Percentiles rank a stretch among this genome's conserved stretches.
These are phyloP conservation scores for Cordyceps javanica DNA, from an alignment of 2,329 filamentous ascomycete species.

Conservation along the genomic window DNA sequence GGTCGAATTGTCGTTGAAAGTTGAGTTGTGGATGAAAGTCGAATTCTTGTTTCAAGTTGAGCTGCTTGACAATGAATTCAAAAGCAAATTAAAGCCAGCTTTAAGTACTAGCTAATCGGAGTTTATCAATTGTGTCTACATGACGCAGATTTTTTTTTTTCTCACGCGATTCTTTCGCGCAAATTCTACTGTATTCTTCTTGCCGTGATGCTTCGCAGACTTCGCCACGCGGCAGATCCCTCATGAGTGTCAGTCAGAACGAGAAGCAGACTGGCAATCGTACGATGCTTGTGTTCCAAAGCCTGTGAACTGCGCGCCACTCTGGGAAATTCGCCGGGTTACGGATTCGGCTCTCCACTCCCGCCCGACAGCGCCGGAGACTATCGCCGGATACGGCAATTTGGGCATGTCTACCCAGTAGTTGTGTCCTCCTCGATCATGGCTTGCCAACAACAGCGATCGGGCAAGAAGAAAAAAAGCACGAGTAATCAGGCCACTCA, in stretches of 20 bases:
- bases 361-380: not conserved
- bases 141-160: not conserved
- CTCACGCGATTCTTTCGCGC: not conserved
- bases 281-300: not conserved
- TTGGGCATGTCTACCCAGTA: no score
- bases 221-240: no score
- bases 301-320: not conserved
- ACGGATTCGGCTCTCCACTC: not conserved
- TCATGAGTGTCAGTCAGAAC: no score
- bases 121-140: not conserved
- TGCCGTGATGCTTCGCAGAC: no score
- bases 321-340: not conserved
- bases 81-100: not conserved
- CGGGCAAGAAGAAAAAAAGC: no score
- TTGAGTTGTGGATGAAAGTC: no score
- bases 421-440: no score
- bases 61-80: not conserved
- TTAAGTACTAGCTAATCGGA: not conserved
- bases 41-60: no score
- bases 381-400: not conserved
- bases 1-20: not conserved
- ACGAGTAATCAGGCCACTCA: no score
- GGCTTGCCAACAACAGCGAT: no score
- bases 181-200: not conserved
- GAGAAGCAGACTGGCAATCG: not conserved